Base-by-base conservation (phyloP, 306 rosid genomes). In the Rosa multiflora region DNA sequence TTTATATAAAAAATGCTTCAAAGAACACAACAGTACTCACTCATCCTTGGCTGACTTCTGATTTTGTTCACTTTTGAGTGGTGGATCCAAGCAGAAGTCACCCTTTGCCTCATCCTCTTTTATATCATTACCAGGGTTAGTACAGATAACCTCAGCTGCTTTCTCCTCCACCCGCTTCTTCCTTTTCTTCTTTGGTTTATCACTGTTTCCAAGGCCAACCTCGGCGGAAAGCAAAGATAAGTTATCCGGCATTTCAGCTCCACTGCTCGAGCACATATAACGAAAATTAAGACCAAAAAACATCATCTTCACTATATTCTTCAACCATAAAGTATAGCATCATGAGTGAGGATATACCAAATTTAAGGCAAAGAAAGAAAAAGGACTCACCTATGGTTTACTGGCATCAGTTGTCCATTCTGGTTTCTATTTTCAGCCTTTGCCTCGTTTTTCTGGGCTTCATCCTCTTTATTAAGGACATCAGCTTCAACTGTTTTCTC, bases 151-250 rank as follows among this genome's bases (percentile, higher is more conserved):
- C 55, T 78, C 67, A 67, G 42, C 59, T 67, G 43, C 55, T 69
- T 81, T 85, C 48, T 69, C 86, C 74, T 82, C 80, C 52, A 7
- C 55, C 42, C 42, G 81, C 37, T 78, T 82, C 84, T 84, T 86
- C 81, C 78, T 86, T 77, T 71, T 89, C 86, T 76, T 87, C 80
- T 87, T 91, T 59, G 74, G 77, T 70, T 81, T 76, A 72, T 78
- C 76, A 62, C 58, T 70, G 64, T 70, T 83, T 81, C 73, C 84
- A 67, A 75, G 76, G 42, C 52, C 74, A 37, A 10, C 76, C 55
- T 73, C 83, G 42, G 70, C 21, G 26, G 74, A 74, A 78, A 84
- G 85, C 67, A 76, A 51, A 44, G 71, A 83, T 56, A 67, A 74
- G 59, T 61, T 63, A 64, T 76, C 78, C 63, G 71, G 68, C 74